A percentile compares a stretch with the other conserved stretches of the same genome.
These are phyloP conservation scores for Hygrocybe punicea DNA, from an alignment of 768 basidiomycete genomes.

Conservation along the genomic window DNA sequence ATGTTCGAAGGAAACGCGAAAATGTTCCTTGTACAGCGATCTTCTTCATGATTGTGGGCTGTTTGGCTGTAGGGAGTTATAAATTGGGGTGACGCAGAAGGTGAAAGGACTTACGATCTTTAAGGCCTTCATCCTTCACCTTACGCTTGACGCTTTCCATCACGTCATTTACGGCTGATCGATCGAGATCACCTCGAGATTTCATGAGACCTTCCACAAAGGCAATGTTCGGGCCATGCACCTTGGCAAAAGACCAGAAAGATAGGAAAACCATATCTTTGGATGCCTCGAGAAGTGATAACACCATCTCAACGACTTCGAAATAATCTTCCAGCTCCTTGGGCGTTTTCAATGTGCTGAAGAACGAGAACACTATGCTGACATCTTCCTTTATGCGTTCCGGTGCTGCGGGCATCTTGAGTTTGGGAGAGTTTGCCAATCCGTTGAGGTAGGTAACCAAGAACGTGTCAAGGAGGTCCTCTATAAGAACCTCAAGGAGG, in stretches of 20 bases:
- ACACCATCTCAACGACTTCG: conserved; percentile 80
- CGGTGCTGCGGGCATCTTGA: conserved; percentile 82
- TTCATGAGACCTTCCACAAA: conserved; percentile 92
- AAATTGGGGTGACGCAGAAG: not conserved
- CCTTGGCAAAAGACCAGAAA: conserved; percentile 90
- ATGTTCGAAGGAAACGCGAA: conserved; percentile 67
- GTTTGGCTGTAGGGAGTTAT: conserved; percentile 50
- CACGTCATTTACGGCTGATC: conserved; percentile 81
- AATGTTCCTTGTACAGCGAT: conserved; percentile 72
- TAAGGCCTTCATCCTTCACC: conserved; percentile 81
- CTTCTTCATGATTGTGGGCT: conserved; percentile 91
- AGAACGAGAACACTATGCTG: conserved; percentile 72
- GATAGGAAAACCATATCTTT: conserved; percentile 89
- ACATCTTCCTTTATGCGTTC: conserved; percentile 82
- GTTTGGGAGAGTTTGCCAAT: conserved; percentile 76
- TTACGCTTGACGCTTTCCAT: conserved; percentile 93
- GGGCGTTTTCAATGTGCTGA: conserved; percentile 69
- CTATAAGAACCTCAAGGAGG: conserved; percentile 85
- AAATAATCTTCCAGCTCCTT: conserved; percentile 81
- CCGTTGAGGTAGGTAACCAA: conserved; percentile 87
- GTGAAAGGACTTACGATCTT: conserved; percentile 62
- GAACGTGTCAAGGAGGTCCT: conserved; percentile 89
- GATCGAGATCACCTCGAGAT: conserved; percentile 85
- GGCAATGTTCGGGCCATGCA: conserved; percentile 86
- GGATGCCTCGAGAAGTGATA: conserved; percentile 79